Base-by-base conservation (phyloP, 805 yeast genomes). In the Starmera dryadoides region DNA sequence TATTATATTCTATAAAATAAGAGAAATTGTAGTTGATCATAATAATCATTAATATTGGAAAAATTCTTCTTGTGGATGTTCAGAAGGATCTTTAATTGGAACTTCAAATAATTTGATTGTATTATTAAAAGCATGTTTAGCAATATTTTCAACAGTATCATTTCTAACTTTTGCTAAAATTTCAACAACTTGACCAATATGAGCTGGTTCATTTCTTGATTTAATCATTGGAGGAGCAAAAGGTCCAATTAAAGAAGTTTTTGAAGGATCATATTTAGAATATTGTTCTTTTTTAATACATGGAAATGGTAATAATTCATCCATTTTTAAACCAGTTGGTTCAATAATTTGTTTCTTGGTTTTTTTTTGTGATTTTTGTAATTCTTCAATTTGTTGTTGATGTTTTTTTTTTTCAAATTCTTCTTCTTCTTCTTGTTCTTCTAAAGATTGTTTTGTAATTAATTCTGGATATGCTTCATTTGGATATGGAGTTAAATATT, bases 151-250 rank as follows among this genome's bases (percentile, higher is more conserved):
- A 4, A 76, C 60, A 0, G 69, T 50, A 2, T 70, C 46, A 0
- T 57, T 56, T 44, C 68, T 71, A 35, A 82, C 53, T 14, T 68
- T 71, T 2, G 85, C 71, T 30, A 84, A 64, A 3, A 79, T 78
- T 42, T 73, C 76, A 1, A 94, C 97, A 1, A 88, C 88, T 41
- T 78, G 76, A 3, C 87, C 86, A 39, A 93, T 77, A 33, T 77
- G 72, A 37, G 94, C 88, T 0, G 99, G 99, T 59, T 93, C 99
- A 58, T 93, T 88, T 53, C 98, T 71, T 0, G 91, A 81, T 46
- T 83, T 83, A 33, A 93, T 73, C 67, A 86, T 60, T 16, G 62
- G 49, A 15, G 62, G 50, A 4, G 55, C 51, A 3, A 60, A 42
- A 34, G 59, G 58, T 18, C 68, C 68, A 31, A 52, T 57, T 38